Conservation (phyloP, 345 rosid species). For the Dipteronia dyeriana region DNA sequence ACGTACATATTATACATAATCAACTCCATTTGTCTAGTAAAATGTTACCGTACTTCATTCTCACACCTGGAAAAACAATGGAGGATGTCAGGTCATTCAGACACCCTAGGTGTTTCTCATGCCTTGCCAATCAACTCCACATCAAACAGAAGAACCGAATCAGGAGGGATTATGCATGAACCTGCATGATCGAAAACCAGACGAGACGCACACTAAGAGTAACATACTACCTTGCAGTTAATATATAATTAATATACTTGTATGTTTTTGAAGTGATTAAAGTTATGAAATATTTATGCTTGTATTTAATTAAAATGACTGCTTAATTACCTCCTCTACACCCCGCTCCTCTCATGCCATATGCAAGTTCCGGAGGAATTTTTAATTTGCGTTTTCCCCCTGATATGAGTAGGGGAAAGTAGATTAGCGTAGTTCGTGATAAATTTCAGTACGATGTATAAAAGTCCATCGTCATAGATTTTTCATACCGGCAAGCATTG, state of each 20-base stretch:
- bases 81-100: neutral
- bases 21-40: neutral
- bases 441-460: neutral
- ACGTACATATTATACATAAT: neutral
- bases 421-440: neutral
- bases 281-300: neutral
- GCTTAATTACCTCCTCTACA: constrained; percentile 75
- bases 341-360: constrained; percentile 91
- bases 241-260: too few species aligned
- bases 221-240: neutral
- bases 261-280: neutral
- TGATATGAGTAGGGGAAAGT: constrained; percentile 17
- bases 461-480: neutral
- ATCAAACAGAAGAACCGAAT: constrained; percentile 77
- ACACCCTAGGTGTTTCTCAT: constrained; percentile 24
- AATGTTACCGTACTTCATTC: neutral
- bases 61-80: neutral
- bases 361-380: constrained; percentile 82
- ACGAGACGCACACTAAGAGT: neutral
- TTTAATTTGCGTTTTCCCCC: constrained; percentile 73
- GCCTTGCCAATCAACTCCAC: constrained; percentile 85
- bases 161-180: constrained; percentile 87
- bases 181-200: constrained; percentile 42
- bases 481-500: constrained; percentile 79
- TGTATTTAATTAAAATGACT: neutral